Base-by-base conservation (phyloP, 176 grass and related monocot genomes). In the Carex cristatella region DNA sequence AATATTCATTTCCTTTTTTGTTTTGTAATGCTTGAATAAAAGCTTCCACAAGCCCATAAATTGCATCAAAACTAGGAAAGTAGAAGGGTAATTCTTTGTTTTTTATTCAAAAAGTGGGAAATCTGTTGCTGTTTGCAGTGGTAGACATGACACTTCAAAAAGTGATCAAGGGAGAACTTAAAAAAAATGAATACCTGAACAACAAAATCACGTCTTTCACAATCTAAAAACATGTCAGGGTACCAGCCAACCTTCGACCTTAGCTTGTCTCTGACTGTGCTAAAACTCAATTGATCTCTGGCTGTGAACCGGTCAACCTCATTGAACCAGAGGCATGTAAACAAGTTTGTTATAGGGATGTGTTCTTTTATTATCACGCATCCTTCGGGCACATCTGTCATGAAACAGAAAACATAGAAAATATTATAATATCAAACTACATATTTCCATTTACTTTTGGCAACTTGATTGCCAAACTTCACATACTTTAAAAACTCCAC, bases 291-390 rank as follows among this genome's bases (percentile, higher is more conserved):
- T 88, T 95, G 93, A 88, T 98, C 96, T 72, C 93, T 93, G 32
- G 91, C 73, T 14, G 96, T 98, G 85, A 95, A 98, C 53, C 87
- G 91, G 75, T 98, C 96, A 70, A 95, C 91, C 90, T 98, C 93
- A 69, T 98, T 94, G 86, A 98, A 98, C 93, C 96, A 95, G 49
- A 95, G 89, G 82, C 93, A 98, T 60, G 93, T 98, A 89, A 98
- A 95, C 59, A 98, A 81, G 59, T 99, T 94, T 12, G 93, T 99
- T 63, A 99, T 94, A 46, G 89, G 90, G 13, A 92, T 89, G 86
- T 98, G 89, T 84, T 98, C 93, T 87, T 74, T 94, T 58, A 98
- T 92, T 81, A 99, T 95, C 49, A 99, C 96, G 85, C 93, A 99
- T 56, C 96, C 93, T 86, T 99, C 96, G n/a, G 95, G 95, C 78